Evolutionary conservation across 225 moss, liverwort and hornwort species (phyloP).

Genomic region (Thuidium tamariscinum): DNA sequence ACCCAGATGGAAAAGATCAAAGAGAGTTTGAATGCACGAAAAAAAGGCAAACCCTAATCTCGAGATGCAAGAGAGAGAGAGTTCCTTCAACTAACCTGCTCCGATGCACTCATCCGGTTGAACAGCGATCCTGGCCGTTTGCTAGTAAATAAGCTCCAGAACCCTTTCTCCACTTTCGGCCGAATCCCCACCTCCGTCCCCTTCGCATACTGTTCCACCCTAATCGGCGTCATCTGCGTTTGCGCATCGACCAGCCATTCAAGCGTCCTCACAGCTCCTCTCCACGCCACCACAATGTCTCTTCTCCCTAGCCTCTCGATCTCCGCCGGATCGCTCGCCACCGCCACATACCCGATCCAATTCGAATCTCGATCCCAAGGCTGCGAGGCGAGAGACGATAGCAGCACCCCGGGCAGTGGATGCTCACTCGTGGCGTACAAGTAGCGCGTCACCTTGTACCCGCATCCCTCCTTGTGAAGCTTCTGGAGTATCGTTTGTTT

Average conservation of each 20-base stretch:
- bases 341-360: slow-evolving; percentile 62
- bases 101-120: slow-evolving; percentile 25
- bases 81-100: slow-evolving; percentile 21
- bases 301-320: slow-evolving; percentile 46
- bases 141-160: slow-evolving; percentile 35
- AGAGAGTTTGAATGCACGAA: too few species aligned
- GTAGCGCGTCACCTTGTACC: slow-evolving; percentile 42
- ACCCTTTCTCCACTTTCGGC: slow-evolving; percentile 30
- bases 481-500: slow-evolving; percentile 11
- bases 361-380: slow-evolving; percentile 49
- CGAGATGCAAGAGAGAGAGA: background rate
- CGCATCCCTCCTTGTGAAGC: slow-evolving; percentile 7
- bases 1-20: background rate
- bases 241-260: slow-evolving; percentile 44
- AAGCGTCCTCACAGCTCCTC: slow-evolving; percentile 24
- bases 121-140: slow-evolving; percentile 10
- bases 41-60: background rate
- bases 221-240: slow-evolving; percentile 12
- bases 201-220: background rate
- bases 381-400: background rate
- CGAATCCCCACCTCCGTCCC: background rate
- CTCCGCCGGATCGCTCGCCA: slow-evolving; percentile 26
- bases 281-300: slow-evolving; percentile 55
- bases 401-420: slow-evolving; percentile 14
- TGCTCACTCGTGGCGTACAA: slow-evolving; percentile 35